phyloP scores from a whole-genome alignment of 306 rosid species.

The Fagus sylvatica region DNA sequence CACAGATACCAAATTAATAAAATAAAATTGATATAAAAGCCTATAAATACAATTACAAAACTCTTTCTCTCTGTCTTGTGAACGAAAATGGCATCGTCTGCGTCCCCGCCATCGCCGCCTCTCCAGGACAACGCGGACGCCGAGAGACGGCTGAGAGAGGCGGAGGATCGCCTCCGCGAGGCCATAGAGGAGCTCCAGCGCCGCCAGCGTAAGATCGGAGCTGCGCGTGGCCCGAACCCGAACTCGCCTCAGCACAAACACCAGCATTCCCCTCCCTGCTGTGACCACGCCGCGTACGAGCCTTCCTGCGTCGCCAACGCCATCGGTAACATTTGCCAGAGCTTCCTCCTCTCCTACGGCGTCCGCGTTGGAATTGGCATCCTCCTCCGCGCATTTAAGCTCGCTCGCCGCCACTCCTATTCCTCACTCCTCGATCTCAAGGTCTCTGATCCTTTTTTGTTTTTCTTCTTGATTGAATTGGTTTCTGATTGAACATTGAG shows the following conservation, averaged over 20 bases:
- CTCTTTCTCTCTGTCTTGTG: not conserved
- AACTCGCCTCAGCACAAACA: constrained; percentile 14
- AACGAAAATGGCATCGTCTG: constrained; percentile 25
- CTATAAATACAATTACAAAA: too few relatives aligned
- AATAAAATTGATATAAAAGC: not conserved
- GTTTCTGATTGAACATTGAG: not conserved
- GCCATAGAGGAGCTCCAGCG: constrained; percentile 93
- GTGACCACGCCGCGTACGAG: constrained; percentile 70
- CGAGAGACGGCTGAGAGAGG: constrained; percentile 73
- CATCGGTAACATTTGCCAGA: constrained; percentile 90
- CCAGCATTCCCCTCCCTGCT: constrained; percentile 62
- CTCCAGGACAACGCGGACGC: constrained; percentile 49
- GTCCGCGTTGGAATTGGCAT: constrained; percentile 92
- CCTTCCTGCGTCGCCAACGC: constrained; percentile 85
- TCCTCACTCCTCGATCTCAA: constrained; percentile 94
- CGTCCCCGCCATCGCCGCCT: constrained; percentile 47
- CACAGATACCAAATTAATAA: too few relatives aligned
- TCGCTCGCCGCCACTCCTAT: constrained; percentile 79
- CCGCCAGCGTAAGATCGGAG: constrained; percentile 71
- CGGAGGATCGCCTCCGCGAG: constrained; percentile 88
- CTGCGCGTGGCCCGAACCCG: constrained; percentile 43
- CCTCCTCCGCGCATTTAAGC: constrained; percentile 98
- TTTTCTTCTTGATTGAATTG: not conserved
- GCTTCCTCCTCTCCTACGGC: constrained; percentile 84
- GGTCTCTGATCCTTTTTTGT: constrained; percentile 35